phyloP scores from a whole-genome alignment of 1,284 basidiomycete genomes.

The Pisolithus thermaeus region DNA sequence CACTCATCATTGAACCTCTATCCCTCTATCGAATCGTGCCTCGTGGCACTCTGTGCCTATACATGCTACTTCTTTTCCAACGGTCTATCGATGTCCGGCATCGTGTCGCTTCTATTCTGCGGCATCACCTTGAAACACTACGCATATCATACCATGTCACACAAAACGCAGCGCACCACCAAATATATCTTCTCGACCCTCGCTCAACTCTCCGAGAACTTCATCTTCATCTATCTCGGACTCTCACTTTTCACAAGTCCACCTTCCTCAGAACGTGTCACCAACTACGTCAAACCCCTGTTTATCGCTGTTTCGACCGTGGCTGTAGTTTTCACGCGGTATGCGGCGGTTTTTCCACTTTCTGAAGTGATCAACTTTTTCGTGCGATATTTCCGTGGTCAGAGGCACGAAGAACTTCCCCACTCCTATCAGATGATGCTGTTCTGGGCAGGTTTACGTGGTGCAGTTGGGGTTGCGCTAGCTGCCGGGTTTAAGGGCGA shows the following conservation, averaged over 20 bases:
- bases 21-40: constrained; percentile 90
- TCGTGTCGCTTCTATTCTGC: constrained; percentile 97
- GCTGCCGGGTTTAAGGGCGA: constrained; percentile 92
- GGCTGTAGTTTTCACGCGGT: constrained; percentile 91
- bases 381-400: constrained; percentile 76
- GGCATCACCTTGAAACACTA: constrained; percentile 99
- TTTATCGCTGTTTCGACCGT: constrained; percentile 90
- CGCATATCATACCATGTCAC: constrained; percentile 98
- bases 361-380: constrained; percentile 93
- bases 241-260: constrained; percentile 89
- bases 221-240: constrained; percentile 99
- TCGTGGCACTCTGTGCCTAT: constrained; percentile 92
- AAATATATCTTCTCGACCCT: constrained; percentile 93
- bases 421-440: constrained; percentile 98
- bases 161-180: constrained; percentile 89
- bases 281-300: constrained; percentile 89
- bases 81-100: constrained; percentile 91
- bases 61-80: constrained; percentile 99
- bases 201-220: constrained; percentile 95
- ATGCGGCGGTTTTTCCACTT: constrained; percentile 95
- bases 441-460: constrained; percentile 97
- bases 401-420: constrained; percentile 82
- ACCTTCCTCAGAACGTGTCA: constrained; percentile 63
- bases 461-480: constrained; percentile 95
- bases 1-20: constrained; percentile 87